Base-by-base conservation (phyloP, 2,329 filamentous ascomycete species). In the Beauveria brongniartii region DNA sequence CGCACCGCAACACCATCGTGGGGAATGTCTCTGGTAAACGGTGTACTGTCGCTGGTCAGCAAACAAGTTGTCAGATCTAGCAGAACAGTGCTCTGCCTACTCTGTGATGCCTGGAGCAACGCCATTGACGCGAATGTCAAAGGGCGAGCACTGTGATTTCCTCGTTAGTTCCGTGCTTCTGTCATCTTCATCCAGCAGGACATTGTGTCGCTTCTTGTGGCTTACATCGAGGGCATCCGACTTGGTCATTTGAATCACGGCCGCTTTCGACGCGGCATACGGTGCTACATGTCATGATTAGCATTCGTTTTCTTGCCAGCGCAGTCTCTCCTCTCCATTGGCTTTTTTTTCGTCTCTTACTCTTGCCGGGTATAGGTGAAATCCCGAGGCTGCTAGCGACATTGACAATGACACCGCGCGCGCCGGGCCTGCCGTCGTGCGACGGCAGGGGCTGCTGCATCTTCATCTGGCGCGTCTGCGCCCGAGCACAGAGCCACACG, bases 31-130 rank as follows among this genome's bases (percentile, higher is more conserved):
- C 69, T 69, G 3, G 75, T 77, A 72, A 79, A 75, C 9, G 75
- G 75, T 1, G 76, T 78, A n/a, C 70, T 72, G 41, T 46, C 1
- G 28, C 0, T 34, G 34, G 5, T 48, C 22, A 52, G 51, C 48
- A 22, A 41, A 24, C 9, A 44, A 46, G 2, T 22, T 22, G 48
- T 30, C 26, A 28, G 26, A 24, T 34, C 12, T 12, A 20, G 16
- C 20, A 47, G 20, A 26, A 28, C 3, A 14, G 30, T 34, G 18
- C 24, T 22, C 26, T 34, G n/a, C 43, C 68, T 67, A 73, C 73
- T 73, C 73, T n/a, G 77, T 77, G 2, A 79, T 69, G 20, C 78
- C 77, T 2, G 76, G 77, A 61, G 77, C 79, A 16, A 80, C 74
- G 56, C 73, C 77, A 59, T 80, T 80, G 50, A 79, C 69, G 3